Percentiles rank a stretch among this genome's conserved stretches.
Conservation (phyloP, 2,329 filamentous ascomycete genomes). For the Ophidiomyces ophidiicola region DNA sequence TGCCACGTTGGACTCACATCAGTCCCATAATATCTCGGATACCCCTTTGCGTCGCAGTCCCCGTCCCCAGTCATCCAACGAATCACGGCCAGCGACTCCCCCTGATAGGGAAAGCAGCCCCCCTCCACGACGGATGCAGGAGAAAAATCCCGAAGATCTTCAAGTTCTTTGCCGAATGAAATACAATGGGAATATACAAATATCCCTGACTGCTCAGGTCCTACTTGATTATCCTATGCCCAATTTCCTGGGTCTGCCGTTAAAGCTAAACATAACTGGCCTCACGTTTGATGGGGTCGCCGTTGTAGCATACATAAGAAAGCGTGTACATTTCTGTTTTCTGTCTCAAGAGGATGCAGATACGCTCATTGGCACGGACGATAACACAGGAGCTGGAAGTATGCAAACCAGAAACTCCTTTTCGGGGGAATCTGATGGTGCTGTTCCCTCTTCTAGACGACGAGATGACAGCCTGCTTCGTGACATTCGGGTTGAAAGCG, state of each 20-base stretch:
- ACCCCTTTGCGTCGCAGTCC: conserved; percentile 14
- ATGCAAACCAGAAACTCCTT: conserved; percentile 5
- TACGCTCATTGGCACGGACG: conserved; percentile 47
- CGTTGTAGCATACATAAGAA: conserved; percentile 80
- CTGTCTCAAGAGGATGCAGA: conserved; percentile 82
- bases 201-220: conserved; percentile 88
- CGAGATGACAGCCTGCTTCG: conserved; percentile 67
- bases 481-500: conserved; percentile 91
- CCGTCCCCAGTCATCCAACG: conserved; percentile 6
- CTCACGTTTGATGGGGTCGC: conserved; percentile 91
- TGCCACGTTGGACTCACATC: conserved; percentile 20
- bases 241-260: conserved; percentile 88
- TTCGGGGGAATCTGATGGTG: conserved; percentile 18
- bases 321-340: conserved; percentile 86
- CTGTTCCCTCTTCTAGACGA: conserved; percentile 21
- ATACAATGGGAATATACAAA: conserved; percentile 74
- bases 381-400: conserved; percentile 11
- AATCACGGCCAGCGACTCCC: conserved; percentile 2
- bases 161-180: conserved; percentile 85
- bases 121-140: conserved; percentile 47
- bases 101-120: conserved; percentile 1
- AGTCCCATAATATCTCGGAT: background rate
- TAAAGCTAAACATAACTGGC: conserved; percentile 90
- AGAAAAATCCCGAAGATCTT: conserved; percentile 71
- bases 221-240: conserved; percentile 97